These are phyloP conservation scores for Lepiota venenata DNA, from an alignment of 768 basidiomycete genomes.

Conservation along the genomic window DNA sequence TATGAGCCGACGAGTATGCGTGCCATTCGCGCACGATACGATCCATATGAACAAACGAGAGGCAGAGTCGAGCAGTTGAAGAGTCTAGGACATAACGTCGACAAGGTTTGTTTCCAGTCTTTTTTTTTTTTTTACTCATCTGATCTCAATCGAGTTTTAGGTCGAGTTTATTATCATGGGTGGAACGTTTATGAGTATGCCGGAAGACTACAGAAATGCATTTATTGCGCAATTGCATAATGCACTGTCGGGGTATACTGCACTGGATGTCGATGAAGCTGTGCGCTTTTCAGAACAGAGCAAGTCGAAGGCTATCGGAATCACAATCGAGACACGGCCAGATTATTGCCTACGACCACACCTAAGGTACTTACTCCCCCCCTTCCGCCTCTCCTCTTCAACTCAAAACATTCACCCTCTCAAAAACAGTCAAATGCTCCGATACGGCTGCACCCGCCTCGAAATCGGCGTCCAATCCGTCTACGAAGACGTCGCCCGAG, in stretches of 20 bases:
- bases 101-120: too few relatives aligned
- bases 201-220: conserved; percentile 90
- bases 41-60: conserved; percentile 96
- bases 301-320: conserved; percentile 98
- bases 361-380: conserved; percentile 54
- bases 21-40: conserved; percentile 90
- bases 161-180: conserved; percentile 96
- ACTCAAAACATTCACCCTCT: neutral
- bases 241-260: conserved; percentile 93
- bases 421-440: conserved; percentile 84
- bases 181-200: conserved; percentile 99
- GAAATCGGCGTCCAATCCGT: conserved; percentile 99
- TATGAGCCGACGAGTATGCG: conserved; percentile 99
- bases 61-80: conserved; percentile 95
- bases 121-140: too few relatives aligned
- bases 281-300: conserved; percentile 96
- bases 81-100: conserved; percentile 93
- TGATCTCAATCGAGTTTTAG: too few relatives aligned
- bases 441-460: conserved; percentile 96
- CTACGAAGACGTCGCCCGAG: conserved; percentile 98
- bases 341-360: conserved; percentile 98
- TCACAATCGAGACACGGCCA: conserved; percentile 97
- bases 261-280: conserved; percentile 92
- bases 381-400: neutral
- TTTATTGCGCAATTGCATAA: conserved; percentile 97